phyloP scores from a whole-genome alignment of 768 basidiomycete genomes.

The Suillus lakei region DNA sequence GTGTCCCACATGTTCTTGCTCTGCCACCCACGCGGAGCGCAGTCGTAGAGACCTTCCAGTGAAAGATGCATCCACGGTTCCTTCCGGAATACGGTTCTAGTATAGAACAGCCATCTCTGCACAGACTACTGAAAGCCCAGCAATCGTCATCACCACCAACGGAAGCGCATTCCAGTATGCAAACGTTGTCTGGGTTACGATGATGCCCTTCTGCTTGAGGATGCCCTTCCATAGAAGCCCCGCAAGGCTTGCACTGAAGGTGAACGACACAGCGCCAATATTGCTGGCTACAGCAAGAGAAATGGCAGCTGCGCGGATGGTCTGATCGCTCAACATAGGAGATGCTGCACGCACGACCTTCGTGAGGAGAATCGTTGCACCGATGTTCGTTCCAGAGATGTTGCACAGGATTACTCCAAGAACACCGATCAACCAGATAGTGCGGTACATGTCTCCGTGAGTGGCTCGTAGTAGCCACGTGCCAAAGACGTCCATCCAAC shows the following conservation, averaged over 20 bases:
- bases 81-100: not conserved
- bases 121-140: constrained; percentile 71
- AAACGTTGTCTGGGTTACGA: constrained; percentile 65
- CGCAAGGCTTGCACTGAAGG: constrained; percentile 87
- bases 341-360: constrained; percentile 66
- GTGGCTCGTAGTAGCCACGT: constrained; percentile 61
- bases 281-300: constrained; percentile 88
- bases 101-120: constrained; percentile 73
- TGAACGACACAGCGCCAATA: constrained; percentile 88
- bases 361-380: constrained; percentile 87
- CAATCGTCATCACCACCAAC: constrained; percentile 64
- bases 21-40: not conserved
- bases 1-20: not conserved
- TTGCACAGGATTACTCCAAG: constrained; percentile 80
- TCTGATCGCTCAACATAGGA: constrained; percentile 37
- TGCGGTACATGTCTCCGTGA: constrained; percentile 45
- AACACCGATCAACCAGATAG: constrained; percentile 71
- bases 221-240: constrained; percentile 86
- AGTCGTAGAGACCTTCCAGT: too few species aligned
- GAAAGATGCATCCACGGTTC: too few species aligned
- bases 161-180: constrained; percentile 74
- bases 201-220: constrained; percentile 71
- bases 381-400: constrained; percentile 88
- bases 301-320: constrained; percentile 61
- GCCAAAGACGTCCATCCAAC: constrained; percentile 89